phyloP scores from a whole-genome alignment of 495 filamentous ascomycete genomes.

The Aspergillus kassunensis region DNA sequence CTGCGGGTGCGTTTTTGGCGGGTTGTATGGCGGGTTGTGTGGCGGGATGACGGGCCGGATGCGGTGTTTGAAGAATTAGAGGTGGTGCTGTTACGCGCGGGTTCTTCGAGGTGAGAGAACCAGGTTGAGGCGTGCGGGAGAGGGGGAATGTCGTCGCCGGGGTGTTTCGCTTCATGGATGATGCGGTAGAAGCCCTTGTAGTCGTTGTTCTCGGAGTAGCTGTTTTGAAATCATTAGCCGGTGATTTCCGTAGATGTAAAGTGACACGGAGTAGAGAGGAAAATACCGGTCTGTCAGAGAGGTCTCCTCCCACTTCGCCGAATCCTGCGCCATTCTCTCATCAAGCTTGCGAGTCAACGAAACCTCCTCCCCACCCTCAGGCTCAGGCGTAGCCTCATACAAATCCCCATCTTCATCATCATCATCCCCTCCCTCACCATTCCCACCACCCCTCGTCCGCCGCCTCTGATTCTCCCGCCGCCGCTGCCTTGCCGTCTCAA shows the following conservation, averaged over 20 bases:
- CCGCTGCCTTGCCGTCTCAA: not conserved
- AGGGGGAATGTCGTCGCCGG: conserved; percentile 56
- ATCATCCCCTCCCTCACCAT: conserved; percentile 22
- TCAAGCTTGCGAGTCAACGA: conserved; percentile 27
- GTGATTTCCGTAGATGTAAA: not conserved
- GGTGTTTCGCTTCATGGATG: conserved; percentile 72
- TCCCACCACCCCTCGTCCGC: conserved; percentile 19
- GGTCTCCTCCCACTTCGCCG: conserved; percentile 28
- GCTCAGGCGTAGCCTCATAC: conserved; percentile 25
- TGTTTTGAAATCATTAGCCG: conserved; percentile 11
- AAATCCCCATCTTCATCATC: conserved; percentile 17
- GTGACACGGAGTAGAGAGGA: not conserved
- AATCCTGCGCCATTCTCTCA: conserved; percentile 23
- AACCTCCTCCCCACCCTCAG: conserved; percentile 17
- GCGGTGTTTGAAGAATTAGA: too few relatives aligned
- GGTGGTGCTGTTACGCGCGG: conserved; percentile 16
- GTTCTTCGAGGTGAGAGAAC: conserved; percentile 57
- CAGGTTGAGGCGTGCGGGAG: conserved; percentile 67
- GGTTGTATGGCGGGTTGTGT: not conserved
- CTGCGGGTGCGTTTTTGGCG: conserved; percentile 1
- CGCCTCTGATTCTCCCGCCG: conserved; percentile 8
- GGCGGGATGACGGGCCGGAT: not conserved
- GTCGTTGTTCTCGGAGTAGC: conserved; percentile 71
- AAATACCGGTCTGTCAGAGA: conserved; percentile 39
- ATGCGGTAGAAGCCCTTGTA: conserved; percentile 75